Percentiles rank a stretch among this genome's conserved stretches.
Conservation (phyloP, 345 rosid species). For the Gossypium turneri region DNA sequence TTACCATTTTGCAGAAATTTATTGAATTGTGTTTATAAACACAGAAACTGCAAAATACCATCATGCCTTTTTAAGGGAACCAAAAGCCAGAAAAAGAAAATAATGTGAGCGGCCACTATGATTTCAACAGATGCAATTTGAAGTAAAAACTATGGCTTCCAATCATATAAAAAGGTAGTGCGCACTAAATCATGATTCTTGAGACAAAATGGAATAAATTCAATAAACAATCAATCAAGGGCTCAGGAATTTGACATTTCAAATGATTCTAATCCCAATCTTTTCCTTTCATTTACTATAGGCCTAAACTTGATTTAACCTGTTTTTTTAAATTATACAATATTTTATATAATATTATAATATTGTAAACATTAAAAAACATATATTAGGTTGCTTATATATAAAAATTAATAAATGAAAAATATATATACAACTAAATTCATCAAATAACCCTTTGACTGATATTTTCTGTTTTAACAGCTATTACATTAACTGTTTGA, state of each 20-base stretch:
- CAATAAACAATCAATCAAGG: background rate
- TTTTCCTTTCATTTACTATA: too few relatives aligned
- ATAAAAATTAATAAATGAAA: too few relatives aligned
- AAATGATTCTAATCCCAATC: background rate
- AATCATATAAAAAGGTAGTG: background rate
- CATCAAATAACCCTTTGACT: too few relatives aligned
- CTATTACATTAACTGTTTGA: too few relatives aligned
- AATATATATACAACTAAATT: too few relatives aligned
- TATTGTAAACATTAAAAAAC: too few relatives aligned
- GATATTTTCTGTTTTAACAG: too few relatives aligned
- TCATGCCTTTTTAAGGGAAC: background rate
- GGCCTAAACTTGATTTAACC: too few relatives aligned
- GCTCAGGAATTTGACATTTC: background rate
- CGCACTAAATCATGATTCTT: background rate
- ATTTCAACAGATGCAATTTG: constrained; percentile 12
- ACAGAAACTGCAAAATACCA: background rate
- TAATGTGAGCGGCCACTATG: constrained; percentile 20
- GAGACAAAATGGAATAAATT: constrained; percentile 4
- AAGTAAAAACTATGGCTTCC: background rate
- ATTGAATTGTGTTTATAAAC: too few relatives aligned
- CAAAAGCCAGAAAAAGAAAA: background rate
- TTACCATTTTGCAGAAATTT: background rate
- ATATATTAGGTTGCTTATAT: too few relatives aligned
- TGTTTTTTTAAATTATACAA: too few relatives aligned
- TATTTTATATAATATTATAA: too few relatives aligned